These are phyloP conservation scores for Globisporangium nodosum DNA, from an alignment of 352 stramenopile species.

Conservation along the genomic window DNA sequence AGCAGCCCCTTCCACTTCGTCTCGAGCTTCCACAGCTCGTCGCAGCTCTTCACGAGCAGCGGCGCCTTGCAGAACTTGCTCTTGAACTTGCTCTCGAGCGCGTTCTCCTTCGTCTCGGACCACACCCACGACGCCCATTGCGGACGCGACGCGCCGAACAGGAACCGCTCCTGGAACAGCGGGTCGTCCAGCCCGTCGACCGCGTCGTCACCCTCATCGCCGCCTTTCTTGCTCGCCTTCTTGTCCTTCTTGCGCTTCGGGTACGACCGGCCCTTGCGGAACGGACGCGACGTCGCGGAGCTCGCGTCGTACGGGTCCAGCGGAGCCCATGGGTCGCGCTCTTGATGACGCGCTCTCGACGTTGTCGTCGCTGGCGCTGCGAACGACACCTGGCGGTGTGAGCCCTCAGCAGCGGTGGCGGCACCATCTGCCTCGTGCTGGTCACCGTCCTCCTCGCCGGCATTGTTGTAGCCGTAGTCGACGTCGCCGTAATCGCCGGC, in stretches of 20 bases:
- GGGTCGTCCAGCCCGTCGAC: slow-evolving; percentile 55
- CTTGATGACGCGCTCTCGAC: slow-evolving; percentile 9
- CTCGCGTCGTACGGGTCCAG: slow-evolving; percentile 79
- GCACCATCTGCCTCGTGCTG: not conserved
- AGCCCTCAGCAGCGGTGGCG: not conserved
- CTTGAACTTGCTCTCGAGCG: slow-evolving; percentile 54
- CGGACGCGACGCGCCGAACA: slow-evolving; percentile 34
- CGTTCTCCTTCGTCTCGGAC: slow-evolving; percentile 43
- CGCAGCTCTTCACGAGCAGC: slow-evolving; percentile 45
- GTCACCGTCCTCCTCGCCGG: slow-evolving; percentile 3
- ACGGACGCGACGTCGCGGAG: slow-evolving; percentile 50
- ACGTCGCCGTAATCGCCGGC: slow-evolving; percentile 24
- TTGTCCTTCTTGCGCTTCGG: slow-evolving; percentile 39
- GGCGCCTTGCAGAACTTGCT: slow-evolving; percentile 53
- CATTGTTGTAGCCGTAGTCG: slow-evolving; percentile 5
- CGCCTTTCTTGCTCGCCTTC: slow-evolving; percentile 29
- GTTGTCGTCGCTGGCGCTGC: not conserved
- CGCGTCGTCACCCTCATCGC: slow-evolving; percentile 28
- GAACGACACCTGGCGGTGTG: slow-evolving; percentile 8
- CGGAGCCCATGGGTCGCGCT: slow-evolving; percentile 60
- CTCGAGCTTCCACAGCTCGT: slow-evolving; percentile 56
- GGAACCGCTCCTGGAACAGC: slow-evolving; percentile 58
- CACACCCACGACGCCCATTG: slow-evolving; percentile 77
- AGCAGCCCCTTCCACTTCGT: slow-evolving; percentile 61
- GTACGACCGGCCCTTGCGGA: slow-evolving; percentile 72